Percentiles rank a stretch among this genome's conserved stretches.
Conservation (phyloP, 2,329 filamentous ascomycete genomes). For the Colletotrichum sp. region DNA sequence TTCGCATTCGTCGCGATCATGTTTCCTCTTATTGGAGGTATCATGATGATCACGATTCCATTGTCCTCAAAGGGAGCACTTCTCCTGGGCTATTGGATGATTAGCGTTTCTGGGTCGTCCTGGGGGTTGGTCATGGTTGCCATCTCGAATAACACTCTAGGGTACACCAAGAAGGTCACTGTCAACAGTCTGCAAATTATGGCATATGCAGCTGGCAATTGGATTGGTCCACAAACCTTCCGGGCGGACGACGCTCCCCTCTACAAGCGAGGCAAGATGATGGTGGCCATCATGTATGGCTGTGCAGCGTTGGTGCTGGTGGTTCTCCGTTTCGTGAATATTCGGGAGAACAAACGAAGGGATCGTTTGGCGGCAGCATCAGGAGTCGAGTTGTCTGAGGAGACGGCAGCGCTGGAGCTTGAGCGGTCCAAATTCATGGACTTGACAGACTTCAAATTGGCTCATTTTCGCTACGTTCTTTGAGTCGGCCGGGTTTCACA, state of each 20-base stretch:
- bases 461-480: constrained; percentile 26
- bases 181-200: constrained; percentile 27
- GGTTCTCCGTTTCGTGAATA: constrained; percentile 24
- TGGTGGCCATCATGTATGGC: constrained; percentile 27
- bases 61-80: constrained; percentile 24
- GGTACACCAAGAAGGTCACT: constrained; percentile 33
- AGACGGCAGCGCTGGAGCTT: neutral
- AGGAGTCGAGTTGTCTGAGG: constrained; percentile 9
- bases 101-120: constrained; percentile 26
- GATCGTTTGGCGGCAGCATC: constrained; percentile 25
- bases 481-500: neutral
- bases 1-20: constrained; percentile 30
- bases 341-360: constrained; percentile 26
- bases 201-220: constrained; percentile 23
- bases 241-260: constrained; percentile 24
- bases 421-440: constrained; percentile 26
- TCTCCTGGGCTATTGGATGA: constrained; percentile 28
- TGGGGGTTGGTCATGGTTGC: constrained; percentile 30
- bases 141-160: constrained; percentile 30
- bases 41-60: constrained; percentile 32
- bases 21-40: constrained; percentile 28
- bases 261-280: constrained; percentile 28
- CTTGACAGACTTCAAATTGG: constrained; percentile 28
- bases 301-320: constrained; percentile 18
- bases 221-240: constrained; percentile 30